A percentile compares a stretch with the other conserved stretches of the same genome.
Evolutionary conservation across 768 basidiomycete genomes (phyloP).

Genomic region (Amanita brunnescens): DNA sequence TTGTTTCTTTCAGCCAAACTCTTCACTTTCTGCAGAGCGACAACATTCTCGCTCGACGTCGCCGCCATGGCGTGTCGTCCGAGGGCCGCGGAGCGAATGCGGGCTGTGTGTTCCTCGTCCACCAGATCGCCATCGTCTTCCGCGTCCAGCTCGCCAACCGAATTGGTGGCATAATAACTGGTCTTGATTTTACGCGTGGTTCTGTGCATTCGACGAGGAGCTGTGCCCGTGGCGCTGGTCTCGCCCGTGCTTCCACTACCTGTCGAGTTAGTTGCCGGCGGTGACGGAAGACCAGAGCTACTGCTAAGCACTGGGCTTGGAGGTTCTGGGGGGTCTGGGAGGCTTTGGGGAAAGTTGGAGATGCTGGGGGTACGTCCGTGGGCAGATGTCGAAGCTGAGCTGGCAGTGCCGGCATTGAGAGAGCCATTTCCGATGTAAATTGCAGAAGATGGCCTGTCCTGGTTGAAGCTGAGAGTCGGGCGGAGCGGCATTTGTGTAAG

Average conservation of each 20-base stretch:
- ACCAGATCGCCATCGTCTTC: conserved; percentile 37
- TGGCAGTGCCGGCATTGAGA: conserved; percentile 13
- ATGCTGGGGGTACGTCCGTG: conserved; percentile 11
- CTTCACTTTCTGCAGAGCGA: conserved; percentile 59
- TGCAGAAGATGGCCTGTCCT: conserved; percentile 31
- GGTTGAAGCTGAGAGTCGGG: conserved; percentile 21
- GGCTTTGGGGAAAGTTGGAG: conserved; percentile 23
- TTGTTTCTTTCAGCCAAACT: conserved; percentile 66
- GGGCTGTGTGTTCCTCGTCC: conserved; percentile 59
- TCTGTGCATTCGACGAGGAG: conserved; percentile 15
- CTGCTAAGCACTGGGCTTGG: conserved; percentile 48
- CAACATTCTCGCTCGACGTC: conserved; percentile 41
- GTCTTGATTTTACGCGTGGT: conserved; percentile 18
- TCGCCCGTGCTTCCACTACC: conserved; percentile 72
- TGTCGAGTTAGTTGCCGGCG: conserved; percentile 80
- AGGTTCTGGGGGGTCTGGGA: conserved; percentile 66
- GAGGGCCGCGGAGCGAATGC: conserved; percentile 29
- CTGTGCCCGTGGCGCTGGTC: conserved; percentile 23
- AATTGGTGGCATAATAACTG: conserved; percentile 21
- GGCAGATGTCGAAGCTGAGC: conserved; percentile 13
- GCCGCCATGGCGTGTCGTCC: conserved; percentile 17
- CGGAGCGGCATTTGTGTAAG: conserved; percentile 32
- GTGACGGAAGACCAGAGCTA: conserved; percentile 68
- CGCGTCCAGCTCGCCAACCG: conserved; percentile 18
- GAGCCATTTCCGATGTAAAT: conserved; percentile 28